Percentiles rank a stretch among this genome's conserved stretches.
phyloP scores from a whole-genome alignment of 768 basidiomycete species.

The Cubamyces lactineus region DNA sequence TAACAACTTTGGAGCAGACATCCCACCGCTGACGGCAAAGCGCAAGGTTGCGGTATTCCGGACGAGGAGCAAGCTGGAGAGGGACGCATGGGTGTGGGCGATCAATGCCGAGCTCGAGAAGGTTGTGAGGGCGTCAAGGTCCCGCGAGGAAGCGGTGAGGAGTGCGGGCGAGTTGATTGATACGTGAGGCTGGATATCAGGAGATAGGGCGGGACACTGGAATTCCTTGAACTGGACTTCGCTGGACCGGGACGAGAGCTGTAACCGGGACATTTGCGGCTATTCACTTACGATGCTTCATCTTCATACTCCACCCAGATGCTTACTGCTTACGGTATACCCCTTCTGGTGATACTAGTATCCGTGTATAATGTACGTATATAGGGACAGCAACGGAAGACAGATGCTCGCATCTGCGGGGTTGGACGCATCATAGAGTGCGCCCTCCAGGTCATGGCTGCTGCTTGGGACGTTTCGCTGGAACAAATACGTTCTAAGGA shows the following conservation, averaged over 20 bases:
- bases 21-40: constrained; percentile 60
- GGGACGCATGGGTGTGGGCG: constrained; percentile 96
- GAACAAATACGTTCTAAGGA: constrained; percentile 30
- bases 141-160: constrained; percentile 68
- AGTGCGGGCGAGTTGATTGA: constrained; percentile 62
- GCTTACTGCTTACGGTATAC: neutral
- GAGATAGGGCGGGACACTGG: too few relatives aligned
- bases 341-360: constrained; percentile 8
- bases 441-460: constrained; percentile 35
- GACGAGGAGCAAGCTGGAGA: constrained; percentile 81
- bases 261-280: neutral
- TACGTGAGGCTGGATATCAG: constrained; percentile 1
- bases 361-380: constrained; percentile 12
- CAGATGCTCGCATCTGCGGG: neutral
- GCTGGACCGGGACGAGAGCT: neutral
- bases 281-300: neutral
- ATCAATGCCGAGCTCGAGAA: constrained; percentile 90
- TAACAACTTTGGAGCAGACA: constrained; percentile 27
- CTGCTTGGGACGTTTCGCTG: constrained; percentile 89
- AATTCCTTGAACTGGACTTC: neutral
- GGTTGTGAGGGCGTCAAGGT: constrained; percentile 60
- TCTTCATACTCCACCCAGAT: neutral
- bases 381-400: constrained; percentile 11
- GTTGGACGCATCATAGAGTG: neutral
- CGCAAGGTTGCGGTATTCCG: constrained; percentile 67